These are phyloP conservation scores for Gardenia jasminoides DNA, from an alignment of 257 asterid species.

Conservation along the genomic window DNA sequence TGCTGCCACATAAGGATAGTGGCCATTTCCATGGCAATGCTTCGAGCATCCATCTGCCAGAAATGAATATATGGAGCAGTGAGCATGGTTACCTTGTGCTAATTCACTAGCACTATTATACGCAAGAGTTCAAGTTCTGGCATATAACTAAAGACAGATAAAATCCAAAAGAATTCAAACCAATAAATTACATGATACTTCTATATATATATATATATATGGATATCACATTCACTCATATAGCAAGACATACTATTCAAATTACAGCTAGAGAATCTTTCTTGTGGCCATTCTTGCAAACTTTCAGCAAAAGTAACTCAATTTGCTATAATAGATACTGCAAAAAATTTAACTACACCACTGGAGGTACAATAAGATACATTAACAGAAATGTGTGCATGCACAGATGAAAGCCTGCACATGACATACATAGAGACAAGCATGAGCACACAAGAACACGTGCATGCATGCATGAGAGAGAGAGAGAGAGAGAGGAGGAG, in stretches of 20 bases:
- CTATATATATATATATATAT: not conserved
- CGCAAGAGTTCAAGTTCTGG: not conserved
- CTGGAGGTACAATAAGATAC: not conserved
- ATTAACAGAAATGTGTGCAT: not conserved
- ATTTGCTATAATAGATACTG: too few relatives aligned
- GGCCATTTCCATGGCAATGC: constrained; percentile 87
- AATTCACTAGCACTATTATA: not conserved
- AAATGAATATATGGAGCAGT: constrained; percentile 20
- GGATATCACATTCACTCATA: not conserved
- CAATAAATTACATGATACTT: not conserved
- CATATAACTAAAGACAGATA: not conserved
- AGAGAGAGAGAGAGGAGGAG: constrained; percentile 12
- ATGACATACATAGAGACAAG: not conserved
- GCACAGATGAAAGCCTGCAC: not conserved
- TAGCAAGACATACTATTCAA: not conserved
- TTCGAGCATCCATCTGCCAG: constrained; percentile 85
- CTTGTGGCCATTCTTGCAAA: not conserved
- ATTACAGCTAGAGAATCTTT: not conserved
- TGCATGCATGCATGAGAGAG: not conserved
- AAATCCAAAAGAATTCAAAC: not conserved
- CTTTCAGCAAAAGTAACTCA: not conserved
- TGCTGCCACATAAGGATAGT: constrained; percentile 83
- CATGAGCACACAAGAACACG: too few relatives aligned
- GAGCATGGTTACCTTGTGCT: not conserved
- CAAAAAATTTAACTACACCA: not conserved